Evolutionary conservation across 768 basidiomycete genomes (phyloP).

Genomic region (Lanmaoa pseudosensibilis): DNA sequence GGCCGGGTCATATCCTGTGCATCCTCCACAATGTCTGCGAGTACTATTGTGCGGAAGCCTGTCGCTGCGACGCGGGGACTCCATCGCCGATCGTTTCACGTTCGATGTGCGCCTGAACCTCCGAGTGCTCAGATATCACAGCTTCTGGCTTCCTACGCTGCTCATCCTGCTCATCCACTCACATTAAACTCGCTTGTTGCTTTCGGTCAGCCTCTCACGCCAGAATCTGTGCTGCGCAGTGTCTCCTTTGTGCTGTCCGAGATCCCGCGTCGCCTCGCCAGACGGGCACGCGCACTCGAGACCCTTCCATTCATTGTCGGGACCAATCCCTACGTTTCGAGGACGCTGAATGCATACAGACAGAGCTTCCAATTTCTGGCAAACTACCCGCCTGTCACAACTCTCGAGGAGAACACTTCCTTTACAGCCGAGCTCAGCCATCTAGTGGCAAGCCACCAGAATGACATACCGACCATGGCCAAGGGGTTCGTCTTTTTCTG

Average conservation of each 20-base stretch:
- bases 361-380: constrained; percentile 71
- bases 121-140: constrained; percentile 53
- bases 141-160: constrained; percentile 62
- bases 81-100: constrained; percentile 23
- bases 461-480: constrained; percentile 89
- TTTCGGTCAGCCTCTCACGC: constrained; percentile 70
- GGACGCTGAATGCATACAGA: constrained; percentile 64
- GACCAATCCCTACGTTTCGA: constrained; percentile 83
- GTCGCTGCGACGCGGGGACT: constrained; percentile 1
- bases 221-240: constrained; percentile 71
- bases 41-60: constrained; percentile 1
- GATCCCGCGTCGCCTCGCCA: constrained; percentile 74
- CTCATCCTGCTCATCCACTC: constrained; percentile 64
- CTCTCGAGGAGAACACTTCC: constrained; percentile 63
- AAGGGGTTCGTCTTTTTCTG: constrained; percentile 61
- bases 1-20: neutral
- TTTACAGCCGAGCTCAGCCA: constrained; percentile 70
- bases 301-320: constrained; percentile 84
- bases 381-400: constrained; percentile 62
- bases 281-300: constrained; percentile 72
- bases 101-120: constrained; percentile 47
- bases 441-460: constrained; percentile 74
- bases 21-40: constrained; percentile 7
- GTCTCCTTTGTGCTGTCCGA: constrained; percentile 72
- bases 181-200: constrained; percentile 74